Base-by-base conservation (phyloP, 768 basidiomycete species). In the Coprinellus micaceus region DNA sequence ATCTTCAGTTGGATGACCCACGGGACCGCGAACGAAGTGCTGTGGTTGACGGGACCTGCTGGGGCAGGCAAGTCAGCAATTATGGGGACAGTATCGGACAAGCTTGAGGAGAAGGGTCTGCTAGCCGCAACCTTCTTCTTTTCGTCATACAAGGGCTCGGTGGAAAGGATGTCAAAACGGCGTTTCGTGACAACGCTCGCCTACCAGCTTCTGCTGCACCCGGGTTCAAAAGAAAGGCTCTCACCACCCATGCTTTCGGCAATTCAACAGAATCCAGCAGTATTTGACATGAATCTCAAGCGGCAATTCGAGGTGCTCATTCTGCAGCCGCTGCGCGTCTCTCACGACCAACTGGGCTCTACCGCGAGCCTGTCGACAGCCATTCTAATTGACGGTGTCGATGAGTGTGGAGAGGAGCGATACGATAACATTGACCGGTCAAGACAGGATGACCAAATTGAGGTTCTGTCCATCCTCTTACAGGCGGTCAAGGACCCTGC, bases 351-450 rank as follows among this genome's bases (percentile, higher is more conserved):
- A 7, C 15, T 13, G 2, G 12, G 5, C 5, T 21, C 19, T 1
- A 1, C 25, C 15, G 24, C 24, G 13, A 47, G 3, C 4, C 24
- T 33, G 6, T 46, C 54, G 1, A 24, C 39, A 4, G 36, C 36
- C 24, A 56, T 56, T 15, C n/a, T 56, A 29, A 49, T 56, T 33
- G 54, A 56, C 25, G 54, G 54, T 4, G 12, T 56, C 7, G 54
- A 56, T 17, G 54, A 56, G 24, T 56, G 54, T 28, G 33, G 33
- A 13, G 33, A 33, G 33, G 33, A 33, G 6, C 33, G 7, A 33
- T 13, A 6, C 33, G 5, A 56, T 2, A 36, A 25, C 17, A 33
- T 25, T 9, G 33, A 36, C 2, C 45, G 46, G 15, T 33, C 33
- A 33, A 33, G 33, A 13, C 7, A 33, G 33, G 13, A 33, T 6